These are phyloP conservation scores for Chlamydomonas incerta DNA, from an alignment of 139 green algal genomes.

Conservation along the genomic window DNA sequence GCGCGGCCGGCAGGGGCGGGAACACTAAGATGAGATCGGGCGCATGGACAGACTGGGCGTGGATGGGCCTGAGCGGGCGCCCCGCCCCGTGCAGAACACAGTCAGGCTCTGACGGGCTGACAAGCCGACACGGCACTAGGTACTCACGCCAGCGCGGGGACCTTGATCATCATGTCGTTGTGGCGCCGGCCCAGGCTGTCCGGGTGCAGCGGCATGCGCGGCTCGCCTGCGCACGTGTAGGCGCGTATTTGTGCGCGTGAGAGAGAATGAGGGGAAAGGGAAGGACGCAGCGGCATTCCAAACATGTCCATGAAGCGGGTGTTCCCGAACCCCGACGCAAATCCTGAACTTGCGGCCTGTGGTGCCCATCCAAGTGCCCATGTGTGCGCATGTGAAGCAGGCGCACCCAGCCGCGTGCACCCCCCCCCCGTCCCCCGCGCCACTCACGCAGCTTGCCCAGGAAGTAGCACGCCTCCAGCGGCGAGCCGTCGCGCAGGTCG, in stretches of 20 bases:
- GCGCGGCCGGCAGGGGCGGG: too few relatives aligned
- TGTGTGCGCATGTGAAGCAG: not conserved
- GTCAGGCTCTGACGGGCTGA: too few relatives aligned
- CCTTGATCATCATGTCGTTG: constrained; percentile 7
- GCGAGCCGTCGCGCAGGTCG: constrained; percentile 1
- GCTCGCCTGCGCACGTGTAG: not conserved
- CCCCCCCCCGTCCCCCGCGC: not conserved
- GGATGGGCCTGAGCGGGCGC: too few relatives aligned
- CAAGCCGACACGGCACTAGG: too few relatives aligned
- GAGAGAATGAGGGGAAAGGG: not conserved
- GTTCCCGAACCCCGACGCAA: not conserved
- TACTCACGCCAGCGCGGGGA: constrained; percentile 17
- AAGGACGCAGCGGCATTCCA: not conserved
- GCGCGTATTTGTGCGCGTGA: too few relatives aligned
- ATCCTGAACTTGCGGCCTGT: not conserved
- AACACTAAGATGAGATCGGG: too few relatives aligned
- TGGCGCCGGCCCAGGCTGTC: not conserved
- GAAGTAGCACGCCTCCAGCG: constrained; percentile 41
- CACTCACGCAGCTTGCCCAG: constrained; percentile 25
- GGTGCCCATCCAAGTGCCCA: too few relatives aligned
- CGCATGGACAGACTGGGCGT: too few relatives aligned
- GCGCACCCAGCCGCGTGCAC: not conserved
- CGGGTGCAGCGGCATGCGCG: not conserved
- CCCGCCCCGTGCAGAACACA: too few relatives aligned
- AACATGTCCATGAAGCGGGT: too few relatives aligned